phyloP scores from a whole-genome alignment of 73 alveolate species.

The Uronychia setigera region DNA sequence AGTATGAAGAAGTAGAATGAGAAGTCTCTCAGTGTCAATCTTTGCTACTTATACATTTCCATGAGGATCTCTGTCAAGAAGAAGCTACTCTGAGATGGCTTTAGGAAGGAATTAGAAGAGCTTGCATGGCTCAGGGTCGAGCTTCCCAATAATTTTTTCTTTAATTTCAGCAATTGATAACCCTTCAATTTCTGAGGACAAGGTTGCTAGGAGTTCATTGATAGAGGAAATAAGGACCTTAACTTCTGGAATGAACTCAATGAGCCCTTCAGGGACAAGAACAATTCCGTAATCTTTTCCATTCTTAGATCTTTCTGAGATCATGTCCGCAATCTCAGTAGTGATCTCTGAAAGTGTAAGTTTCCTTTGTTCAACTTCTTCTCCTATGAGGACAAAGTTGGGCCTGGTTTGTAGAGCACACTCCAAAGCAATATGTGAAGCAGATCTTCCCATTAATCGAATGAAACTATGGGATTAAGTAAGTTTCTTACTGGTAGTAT shows the following conservation, averaged over 20 bases:
- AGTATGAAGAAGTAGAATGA: constrained; percentile 83
- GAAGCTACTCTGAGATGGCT: constrained; percentile 91
- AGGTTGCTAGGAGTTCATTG: constrained; percentile 82
- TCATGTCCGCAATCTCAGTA: constrained; percentile 78
- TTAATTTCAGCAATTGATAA: constrained; percentile 45
- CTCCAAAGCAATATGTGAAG: constrained; percentile 98
- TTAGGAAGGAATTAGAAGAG: constrained; percentile 88
- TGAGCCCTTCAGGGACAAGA: constrained; percentile 98
- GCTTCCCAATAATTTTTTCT: constrained; percentile 51
- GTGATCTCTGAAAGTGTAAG: constrained; percentile 80
- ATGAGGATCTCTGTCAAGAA: constrained; percentile 98
- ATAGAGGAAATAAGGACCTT: constrained; percentile 70
- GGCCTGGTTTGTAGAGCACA: constrained; percentile 92
- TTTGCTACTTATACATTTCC: constrained; percentile 97
- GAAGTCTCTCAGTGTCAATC: constrained; percentile 96
- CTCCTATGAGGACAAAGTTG: constrained; percentile 89
- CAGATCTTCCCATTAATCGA: constrained; percentile 99
- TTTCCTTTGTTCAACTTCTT: constrained; percentile 89
- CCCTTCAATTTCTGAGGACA: neutral
- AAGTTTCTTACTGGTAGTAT: constrained; percentile 86
- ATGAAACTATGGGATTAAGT: constrained; percentile 58
- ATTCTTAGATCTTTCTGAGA: constrained; percentile 60
- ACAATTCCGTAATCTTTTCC: constrained; percentile 95
- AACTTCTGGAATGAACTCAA: constrained; percentile 95
- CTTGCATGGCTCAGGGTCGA: constrained; percentile 66